Percentiles rank a stretch among this genome's conserved stretches.
phyloP scores from a whole-genome alignment of 345 rosid genomes.

The Sisymbrium altissimum region DNA sequence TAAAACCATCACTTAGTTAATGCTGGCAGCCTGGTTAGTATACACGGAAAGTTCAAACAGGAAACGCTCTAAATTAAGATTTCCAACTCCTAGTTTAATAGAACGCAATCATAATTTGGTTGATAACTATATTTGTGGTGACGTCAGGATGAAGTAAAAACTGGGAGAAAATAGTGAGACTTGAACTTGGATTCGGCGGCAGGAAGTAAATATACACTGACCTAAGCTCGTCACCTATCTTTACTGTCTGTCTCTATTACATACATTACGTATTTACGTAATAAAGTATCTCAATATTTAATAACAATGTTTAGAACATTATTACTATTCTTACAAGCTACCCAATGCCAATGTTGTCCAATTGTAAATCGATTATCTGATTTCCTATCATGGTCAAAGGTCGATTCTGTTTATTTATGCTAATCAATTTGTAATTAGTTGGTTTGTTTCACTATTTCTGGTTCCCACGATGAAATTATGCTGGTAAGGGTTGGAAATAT shows the following conservation, averaged over 20 bases:
- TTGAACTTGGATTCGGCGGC: slow-evolving; percentile 33
- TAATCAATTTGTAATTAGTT: background rate
- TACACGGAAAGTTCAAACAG: background rate
- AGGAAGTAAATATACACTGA: slow-evolving; percentile 37
- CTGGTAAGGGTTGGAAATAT: background rate
- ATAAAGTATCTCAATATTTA: background rate
- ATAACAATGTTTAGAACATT: background rate
- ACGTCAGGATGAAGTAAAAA: slow-evolving; percentile 10
- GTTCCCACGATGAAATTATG: background rate
- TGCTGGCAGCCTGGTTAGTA: background rate
- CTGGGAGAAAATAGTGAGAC: background rate
- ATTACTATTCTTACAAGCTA: slow-evolving; percentile 26
- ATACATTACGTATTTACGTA: slow-evolving; percentile 26
- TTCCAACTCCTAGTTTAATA: background rate
- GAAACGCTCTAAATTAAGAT: background rate
- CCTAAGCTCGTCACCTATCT: slow-evolving; percentile 23
- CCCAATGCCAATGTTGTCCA: background rate
- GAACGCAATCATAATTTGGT: background rate
- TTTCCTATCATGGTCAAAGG: slow-evolving; percentile 11
- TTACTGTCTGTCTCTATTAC: slow-evolving; percentile 27
- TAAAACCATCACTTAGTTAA: background rate
- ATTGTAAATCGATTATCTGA: background rate
- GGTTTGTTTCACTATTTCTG: background rate
- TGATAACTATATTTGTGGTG: background rate
- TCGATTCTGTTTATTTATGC: background rate